Evolutionary conservation across 169 alveolate genomes (phyloP).

Genomic region (Babesia gibsoni): DNA sequence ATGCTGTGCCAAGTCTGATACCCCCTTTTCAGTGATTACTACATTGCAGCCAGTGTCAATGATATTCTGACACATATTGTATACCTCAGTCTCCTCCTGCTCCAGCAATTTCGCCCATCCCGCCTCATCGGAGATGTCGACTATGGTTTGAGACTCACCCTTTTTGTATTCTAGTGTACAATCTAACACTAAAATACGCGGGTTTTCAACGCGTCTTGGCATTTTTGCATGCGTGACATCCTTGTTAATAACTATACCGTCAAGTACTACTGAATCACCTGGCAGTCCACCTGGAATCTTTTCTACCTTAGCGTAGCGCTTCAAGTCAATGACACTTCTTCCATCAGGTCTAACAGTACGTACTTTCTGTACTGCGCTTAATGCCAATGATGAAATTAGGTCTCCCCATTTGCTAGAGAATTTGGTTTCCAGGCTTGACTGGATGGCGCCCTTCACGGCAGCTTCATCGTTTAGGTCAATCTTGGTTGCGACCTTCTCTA

Average conservation of each 20-base stretch:
- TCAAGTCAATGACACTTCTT: slow-evolving; percentile 90
- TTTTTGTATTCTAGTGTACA: slow-evolving; percentile 98
- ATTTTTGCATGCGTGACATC: slow-evolving; percentile 98
- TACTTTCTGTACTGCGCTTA: slow-evolving; percentile 90
- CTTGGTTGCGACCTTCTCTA: slow-evolving; percentile 86
- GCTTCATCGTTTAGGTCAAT: slow-evolving; percentile 84
- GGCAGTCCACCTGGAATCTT: slow-evolving; percentile 99
- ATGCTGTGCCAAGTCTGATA: slow-evolving; percentile 95
- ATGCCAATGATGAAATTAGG: slow-evolving; percentile 89
- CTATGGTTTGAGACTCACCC: slow-evolving; percentile 96
- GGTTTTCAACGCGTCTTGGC: slow-evolving; percentile 93
- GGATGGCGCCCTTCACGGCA: slow-evolving; percentile 78
- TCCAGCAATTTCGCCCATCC: slow-evolving; percentile 92
- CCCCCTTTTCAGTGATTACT: slow-evolving; percentile 98
- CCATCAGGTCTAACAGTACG: slow-evolving; percentile 54
- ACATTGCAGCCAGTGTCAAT: slow-evolving; percentile 93
- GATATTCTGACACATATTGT: slow-evolving; percentile 93
- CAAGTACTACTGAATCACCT: slow-evolving; percentile 93
- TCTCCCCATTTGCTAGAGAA: slow-evolving; percentile 93
- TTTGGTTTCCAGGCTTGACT: slow-evolving; percentile 88
- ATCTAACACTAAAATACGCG: slow-evolving; percentile 94
- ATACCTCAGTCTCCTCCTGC: slow-evolving; percentile 96
- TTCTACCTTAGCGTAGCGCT: slow-evolving; percentile 96
- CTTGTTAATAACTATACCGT: slow-evolving; percentile 96
- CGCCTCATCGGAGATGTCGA: slow-evolving; percentile 95